Evolutionary conservation across 257 asterid genomes (phyloP).

Genomic region (Solanum verrucosum): DNA sequence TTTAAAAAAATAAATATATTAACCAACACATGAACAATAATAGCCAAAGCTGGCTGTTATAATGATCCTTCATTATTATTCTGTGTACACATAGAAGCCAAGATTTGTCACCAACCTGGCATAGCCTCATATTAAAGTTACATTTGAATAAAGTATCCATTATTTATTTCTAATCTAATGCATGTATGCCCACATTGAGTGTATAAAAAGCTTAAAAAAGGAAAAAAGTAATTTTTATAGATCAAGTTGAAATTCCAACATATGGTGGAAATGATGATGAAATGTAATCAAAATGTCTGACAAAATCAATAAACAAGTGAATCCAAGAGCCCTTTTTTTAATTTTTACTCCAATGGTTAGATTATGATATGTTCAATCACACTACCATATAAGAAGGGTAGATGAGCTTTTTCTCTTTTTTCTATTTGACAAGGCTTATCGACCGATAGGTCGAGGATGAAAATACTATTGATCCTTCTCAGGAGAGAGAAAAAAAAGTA

Average conservation of each 20-base stretch:
- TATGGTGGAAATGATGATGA: background rate
- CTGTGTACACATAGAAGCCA: background rate
- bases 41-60: background rate
- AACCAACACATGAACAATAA: background rate
- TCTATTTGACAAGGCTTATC: background rate
- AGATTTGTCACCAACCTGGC: background rate
- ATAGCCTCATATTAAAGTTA: background rate
- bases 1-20: background rate
- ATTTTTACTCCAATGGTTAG: background rate
- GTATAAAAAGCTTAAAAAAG: background rate
- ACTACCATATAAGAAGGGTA: background rate
- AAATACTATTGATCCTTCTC: background rate
- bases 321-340: background rate
- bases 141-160: background rate
- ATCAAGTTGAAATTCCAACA: background rate
- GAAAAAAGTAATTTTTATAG: background rate
- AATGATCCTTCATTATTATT: background rate
- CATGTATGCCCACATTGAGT: background rate
- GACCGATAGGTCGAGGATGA: background rate
- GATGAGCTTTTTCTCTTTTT: background rate
- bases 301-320: background rate
- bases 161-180: background rate
- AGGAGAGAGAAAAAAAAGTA: background rate
- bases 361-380: background rate
- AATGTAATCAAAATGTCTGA: background rate